phyloP scores from a whole-genome alignment of 202 grass and related monocot genomes.

The Eragrostis tef region DNA sequence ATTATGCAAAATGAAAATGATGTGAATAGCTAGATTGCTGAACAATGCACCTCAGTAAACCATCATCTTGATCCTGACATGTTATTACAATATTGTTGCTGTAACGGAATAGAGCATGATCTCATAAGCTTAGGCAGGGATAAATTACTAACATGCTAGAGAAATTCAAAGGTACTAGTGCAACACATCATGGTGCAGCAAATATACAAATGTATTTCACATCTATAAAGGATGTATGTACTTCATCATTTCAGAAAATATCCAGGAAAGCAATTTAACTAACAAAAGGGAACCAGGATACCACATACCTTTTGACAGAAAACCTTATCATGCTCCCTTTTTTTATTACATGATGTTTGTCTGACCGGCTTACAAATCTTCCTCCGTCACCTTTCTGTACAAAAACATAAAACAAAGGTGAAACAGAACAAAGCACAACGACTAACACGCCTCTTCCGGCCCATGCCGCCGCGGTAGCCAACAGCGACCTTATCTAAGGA shows the following conservation, averaged over 20 bases:
- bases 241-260: not conserved
- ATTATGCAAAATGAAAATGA: conserved; percentile 7
- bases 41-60: conserved; percentile 4
- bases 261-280: conserved; percentile 35
- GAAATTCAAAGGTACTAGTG: not conserved
- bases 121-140: not conserved
- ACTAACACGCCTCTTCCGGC: no score
- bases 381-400: conserved; percentile 49
- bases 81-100: conserved; percentile 5
- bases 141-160: not conserved
- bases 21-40: not conserved
- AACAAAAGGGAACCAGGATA: conserved; percentile 7
- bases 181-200: not conserved
- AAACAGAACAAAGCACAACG: conserved; percentile 30
- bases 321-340: conserved; percentile 79
- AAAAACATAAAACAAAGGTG: conserved; percentile 13
- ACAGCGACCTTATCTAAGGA: no score
- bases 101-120: conserved; percentile 6
- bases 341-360: conserved; percentile 62
- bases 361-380: conserved; percentile 56
- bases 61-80: not conserved
- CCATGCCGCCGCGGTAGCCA: no score
- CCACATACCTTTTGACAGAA: conserved; percentile 72
- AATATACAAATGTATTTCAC: conserved; percentile 17
- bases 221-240: conserved; percentile 13